Conservation (phyloP, 306 rosid species). For the Cucurbita argyrosperma region DNA sequence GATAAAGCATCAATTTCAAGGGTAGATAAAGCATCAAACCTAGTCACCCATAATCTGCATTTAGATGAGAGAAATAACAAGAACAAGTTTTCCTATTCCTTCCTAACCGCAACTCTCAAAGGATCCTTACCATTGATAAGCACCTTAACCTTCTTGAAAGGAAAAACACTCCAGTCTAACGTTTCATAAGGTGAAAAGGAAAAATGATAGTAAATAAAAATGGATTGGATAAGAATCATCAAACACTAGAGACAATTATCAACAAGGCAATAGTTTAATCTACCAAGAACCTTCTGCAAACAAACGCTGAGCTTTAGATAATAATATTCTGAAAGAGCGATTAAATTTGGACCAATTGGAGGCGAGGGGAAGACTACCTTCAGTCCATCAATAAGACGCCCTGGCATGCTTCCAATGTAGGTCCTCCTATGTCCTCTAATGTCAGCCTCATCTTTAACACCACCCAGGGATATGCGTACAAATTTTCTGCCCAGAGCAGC, state of each 20-base stretch:
- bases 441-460: constrained; percentile 98
- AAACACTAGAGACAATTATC: neutral
- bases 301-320: neutral
- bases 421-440: constrained; percentile 97
- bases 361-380: constrained; percentile 31
- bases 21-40: constrained; percentile 3
- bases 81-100: neutral
- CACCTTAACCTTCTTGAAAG: neutral
- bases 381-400: constrained; percentile 88
- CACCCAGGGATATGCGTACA: constrained; percentile 89
- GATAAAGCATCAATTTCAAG: neutral
- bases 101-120: neutral
- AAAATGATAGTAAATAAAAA: neutral
- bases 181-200: neutral
- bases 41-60: neutral
- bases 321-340: neutral
- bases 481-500: constrained; percentile 82
- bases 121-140: neutral
- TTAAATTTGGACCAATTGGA: neutral
- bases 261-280: neutral
- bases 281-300: neutral
- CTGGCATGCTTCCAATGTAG: constrained; percentile 98
- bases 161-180: neutral
- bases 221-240: neutral
- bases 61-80: neutral